phyloP scores from a whole-genome alignment of 2,329 filamentous ascomycete species.

The Thielaviopsis musarum region DNA sequence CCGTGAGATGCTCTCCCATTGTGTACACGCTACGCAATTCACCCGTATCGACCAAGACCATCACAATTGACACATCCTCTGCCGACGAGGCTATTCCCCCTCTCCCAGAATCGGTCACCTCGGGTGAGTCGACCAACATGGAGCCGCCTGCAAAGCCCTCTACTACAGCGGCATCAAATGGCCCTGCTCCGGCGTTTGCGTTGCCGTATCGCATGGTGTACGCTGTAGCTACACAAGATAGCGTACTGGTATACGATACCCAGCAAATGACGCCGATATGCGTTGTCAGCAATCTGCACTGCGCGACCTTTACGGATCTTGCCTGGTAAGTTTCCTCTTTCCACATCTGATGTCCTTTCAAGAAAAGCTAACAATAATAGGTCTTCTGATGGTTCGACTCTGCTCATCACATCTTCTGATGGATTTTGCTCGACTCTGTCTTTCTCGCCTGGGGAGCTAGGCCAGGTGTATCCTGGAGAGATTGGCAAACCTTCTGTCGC shows the following conservation, averaged over 20 bases:
- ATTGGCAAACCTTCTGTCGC: slow-evolving; percentile 53
- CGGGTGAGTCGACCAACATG: slow-evolving; percentile 46
- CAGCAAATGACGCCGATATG: slow-evolving; percentile 90
- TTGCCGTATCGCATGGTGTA: slow-evolving; percentile 90
- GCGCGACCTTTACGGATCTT: slow-evolving; percentile 91
- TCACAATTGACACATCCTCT: slow-evolving; percentile 88
- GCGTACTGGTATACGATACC: slow-evolving; percentile 88
- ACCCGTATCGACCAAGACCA: slow-evolving; percentile 58
- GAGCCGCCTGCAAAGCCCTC: slow-evolving; percentile 59
- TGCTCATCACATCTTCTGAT: slow-evolving; percentile 94
- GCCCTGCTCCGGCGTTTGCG: slow-evolving; percentile 57
- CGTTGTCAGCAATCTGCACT: slow-evolving; percentile 91
- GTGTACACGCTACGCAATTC: slow-evolving; percentile 66
- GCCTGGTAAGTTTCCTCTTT: slow-evolving; percentile 52
- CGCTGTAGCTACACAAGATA: slow-evolving; percentile 91
- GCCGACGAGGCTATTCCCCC: slow-evolving; percentile 68
- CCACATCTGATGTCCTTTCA: not conserved
- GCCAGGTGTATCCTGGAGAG: slow-evolving; percentile 63
- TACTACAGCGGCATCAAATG: slow-evolving; percentile 33
- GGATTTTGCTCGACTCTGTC: slow-evolving; percentile 90
- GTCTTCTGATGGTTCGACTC: slow-evolving; percentile 34
- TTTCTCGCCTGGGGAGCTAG: slow-evolving; percentile 70
- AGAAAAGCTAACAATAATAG: slow-evolving; percentile 16
- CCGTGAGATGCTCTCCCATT: slow-evolving; percentile 82
- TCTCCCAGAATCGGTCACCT: slow-evolving; percentile 45